Base-by-base conservation (phyloP, 2,329 filamentous ascomycete genomes). In the Mycosphaerella sp. region DNA sequence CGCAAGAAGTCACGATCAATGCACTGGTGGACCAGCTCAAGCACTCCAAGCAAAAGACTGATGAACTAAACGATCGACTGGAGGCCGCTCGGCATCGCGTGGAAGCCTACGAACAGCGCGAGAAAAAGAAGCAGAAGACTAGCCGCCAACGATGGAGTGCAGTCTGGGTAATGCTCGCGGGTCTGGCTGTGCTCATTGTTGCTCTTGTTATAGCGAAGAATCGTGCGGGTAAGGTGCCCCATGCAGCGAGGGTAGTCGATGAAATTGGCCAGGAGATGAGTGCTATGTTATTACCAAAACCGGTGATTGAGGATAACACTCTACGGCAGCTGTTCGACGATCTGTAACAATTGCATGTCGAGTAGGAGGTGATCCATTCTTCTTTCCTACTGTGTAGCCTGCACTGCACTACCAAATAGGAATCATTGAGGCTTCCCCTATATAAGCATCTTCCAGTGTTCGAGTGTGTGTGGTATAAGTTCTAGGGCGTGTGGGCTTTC, bases 91-190 rank as follows among this genome's bases (percentile, higher is more conserved):
- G 80, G 44, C 70, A 76, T 49, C 75, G 80, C 6, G 80, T 90
- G 12, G 83, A 86, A 64, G 72, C 73, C 25, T 87, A 85, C 77
- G 84, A 87, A 65, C 75, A 74, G 50, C 76, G 79, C 1, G 86
- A 89, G 67, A 74, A 72, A 42, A 79, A 82, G 61, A 85, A 83
- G 75, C 80, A 86, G 68, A 81, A 85, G 61, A 80, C 75, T 61
- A 86, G 62, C 8, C 57, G 62, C 41, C 62, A 62, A 41, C 59
- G 59, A 18, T 65, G 60, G 58, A 54, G 59, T 41, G 60, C 62
- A 16, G 60, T 59, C 10, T 66, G 64, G 63, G 56, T 56, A 6
- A 37, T 57, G 8, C 37, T 66, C 4, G 55, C 57, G 6, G 55
- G 58, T 4, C 21, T 65, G 6, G 21, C 60, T 9, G 50, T 63